phyloP scores from a whole-genome alignment of 139 green algal genomes.

The Coelastrella sp. region DNA sequence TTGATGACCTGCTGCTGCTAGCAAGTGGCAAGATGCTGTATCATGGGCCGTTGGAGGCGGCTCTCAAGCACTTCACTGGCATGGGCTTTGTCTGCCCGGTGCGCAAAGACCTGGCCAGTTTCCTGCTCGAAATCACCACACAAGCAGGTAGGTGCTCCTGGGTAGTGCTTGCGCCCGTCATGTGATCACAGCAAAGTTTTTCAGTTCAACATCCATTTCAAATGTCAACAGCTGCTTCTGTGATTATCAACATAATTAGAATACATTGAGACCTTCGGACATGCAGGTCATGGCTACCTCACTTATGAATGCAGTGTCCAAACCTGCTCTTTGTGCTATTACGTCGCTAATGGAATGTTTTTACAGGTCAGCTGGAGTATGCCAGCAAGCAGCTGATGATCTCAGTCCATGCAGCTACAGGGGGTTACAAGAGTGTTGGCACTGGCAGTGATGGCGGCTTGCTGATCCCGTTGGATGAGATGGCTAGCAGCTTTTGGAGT shows the following conservation, averaged over 20 bases:
- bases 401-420: background rate
- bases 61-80: constrained; percentile 68
- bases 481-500: constrained; percentile 53
- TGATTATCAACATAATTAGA: background rate
- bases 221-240: background rate
- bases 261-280: background rate
- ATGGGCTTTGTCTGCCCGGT: constrained; percentile 76
- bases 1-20: constrained; percentile 77
- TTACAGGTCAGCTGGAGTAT: constrained; percentile 59
- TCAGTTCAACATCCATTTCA: background rate
- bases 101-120: constrained; percentile 79
- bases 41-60: constrained; percentile 70
- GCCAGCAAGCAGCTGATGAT: constrained; percentile 46
- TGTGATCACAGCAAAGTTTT: no score
- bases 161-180: background rate
- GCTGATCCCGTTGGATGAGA: constrained; percentile 52
- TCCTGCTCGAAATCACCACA: constrained; percentile 79
- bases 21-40: constrained; percentile 69
- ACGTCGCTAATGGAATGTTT: background rate
- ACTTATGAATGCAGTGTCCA: no score
- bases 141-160: constrained; percentile 44
- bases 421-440: background rate
- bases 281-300: background rate
- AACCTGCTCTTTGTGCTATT: background rate
- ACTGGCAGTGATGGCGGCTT: background rate